Percentiles rank a stretch among this genome's conserved stretches.
Evolutionary conservation across 306 rosid genomes (phyloP).

Genomic region (Rosa multiflora): DNA sequence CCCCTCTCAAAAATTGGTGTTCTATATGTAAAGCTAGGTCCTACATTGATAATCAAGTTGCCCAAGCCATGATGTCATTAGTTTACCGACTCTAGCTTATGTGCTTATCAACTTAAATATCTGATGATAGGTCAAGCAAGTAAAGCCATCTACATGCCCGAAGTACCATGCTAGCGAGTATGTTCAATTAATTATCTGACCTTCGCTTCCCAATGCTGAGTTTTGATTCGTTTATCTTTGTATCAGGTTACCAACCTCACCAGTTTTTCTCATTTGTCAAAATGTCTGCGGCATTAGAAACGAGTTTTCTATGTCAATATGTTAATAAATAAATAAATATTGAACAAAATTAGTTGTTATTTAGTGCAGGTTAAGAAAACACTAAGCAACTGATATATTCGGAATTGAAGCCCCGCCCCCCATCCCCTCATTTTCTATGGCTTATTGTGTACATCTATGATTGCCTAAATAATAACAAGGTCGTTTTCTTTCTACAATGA

Average conservation of each 20-base stretch:
- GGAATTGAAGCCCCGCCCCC: background rate
- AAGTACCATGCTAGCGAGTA: constrained; percentile 15
- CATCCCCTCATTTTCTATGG: background rate
- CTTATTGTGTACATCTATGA: background rate
- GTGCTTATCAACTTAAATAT: background rate
- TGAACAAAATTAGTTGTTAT: background rate
- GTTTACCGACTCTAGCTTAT: constrained; percentile 30
- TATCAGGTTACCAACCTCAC: constrained; percentile 41
- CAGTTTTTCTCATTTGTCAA: background rate
- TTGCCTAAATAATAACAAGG: background rate
- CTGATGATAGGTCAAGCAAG: constrained; percentile 24
- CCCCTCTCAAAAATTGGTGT: background rate
- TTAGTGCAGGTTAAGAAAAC: background rate
- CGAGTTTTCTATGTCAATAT: background rate
- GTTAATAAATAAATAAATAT: background rate
- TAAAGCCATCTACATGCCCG: constrained; percentile 21
- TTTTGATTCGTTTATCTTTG: constrained; percentile 17
- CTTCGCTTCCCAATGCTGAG: background rate
- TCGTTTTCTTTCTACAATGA: background rate
- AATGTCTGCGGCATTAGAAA: background rate
- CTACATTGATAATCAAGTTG: constrained; percentile 37
- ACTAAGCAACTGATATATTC: background rate
- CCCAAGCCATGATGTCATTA: constrained; percentile 48
- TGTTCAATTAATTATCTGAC: constrained; percentile 20
- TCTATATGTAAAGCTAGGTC: constrained; percentile 21